Evolutionary conservation across 768 basidiomycete genomes (phyloP), one percentile per base, ranked within the genome.

Genomic region (Suillus subalutaceus): DNA sequence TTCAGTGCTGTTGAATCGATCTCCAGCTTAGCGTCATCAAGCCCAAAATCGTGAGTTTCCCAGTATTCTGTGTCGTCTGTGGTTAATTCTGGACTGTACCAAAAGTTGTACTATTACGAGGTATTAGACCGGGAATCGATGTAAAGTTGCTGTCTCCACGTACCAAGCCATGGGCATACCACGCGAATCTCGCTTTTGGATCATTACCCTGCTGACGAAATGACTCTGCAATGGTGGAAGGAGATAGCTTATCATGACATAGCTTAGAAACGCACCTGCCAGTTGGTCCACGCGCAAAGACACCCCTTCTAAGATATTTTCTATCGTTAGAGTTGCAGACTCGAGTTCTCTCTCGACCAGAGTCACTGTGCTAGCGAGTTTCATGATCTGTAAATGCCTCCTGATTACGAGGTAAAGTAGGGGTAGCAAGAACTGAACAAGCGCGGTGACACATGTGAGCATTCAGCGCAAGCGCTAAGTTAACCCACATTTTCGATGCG

Each of bases 341-440:
- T 41, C 40, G 12, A 79, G 61, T 40, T 79, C 76, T 59, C 74
- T 70, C 9, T 69, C 67, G n/a, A 78, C 69, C 0, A 80, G 48
- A 3, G 77, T 63, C 3, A 69, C 68, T 13, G 48, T 74, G 30
- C 69, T 67, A 7, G 72, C 73, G 6, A 77, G 63, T 26, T 72
- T 70, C 43, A 82, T 69, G 32, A 79, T 75, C 48, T 76, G 70
- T 37, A 79, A 69, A 69, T 81, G 77, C 38, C 77, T 72, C 52
- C 73, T 69, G 30, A 80, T 66, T 0, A 80, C 69, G 0, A 82
- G 72, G 62, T 76, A 77, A 1, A 81, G 63, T n/a, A 81, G 67
- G 0, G 80, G 79, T 4, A 79, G 71, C 10, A 80, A 52, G 62
- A 75, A 76, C 79, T 81, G 20, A 44, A 40, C 18, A 48, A 70